Evolutionary conservation across 2,329 filamentous ascomycete species (phyloP).

Genomic region (Fusarium brevicatenulatum): DNA sequence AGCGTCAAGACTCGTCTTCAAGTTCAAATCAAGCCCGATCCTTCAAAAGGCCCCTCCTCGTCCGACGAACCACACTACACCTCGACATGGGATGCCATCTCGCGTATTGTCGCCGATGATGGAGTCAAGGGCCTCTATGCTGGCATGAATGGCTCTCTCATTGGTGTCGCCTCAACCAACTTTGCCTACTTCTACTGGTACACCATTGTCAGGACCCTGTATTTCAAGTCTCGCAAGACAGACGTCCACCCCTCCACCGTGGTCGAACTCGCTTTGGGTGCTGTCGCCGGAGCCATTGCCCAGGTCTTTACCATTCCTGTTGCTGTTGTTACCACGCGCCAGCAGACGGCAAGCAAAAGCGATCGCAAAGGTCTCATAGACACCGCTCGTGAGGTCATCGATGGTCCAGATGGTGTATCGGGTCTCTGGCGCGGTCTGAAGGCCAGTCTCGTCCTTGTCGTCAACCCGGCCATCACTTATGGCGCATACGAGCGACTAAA

Average conservation of each 20-base stretch:
- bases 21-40: constrained; percentile 81
- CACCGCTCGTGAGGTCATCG: constrained; percentile 87
- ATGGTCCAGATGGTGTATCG: constrained; percentile 87
- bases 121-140: constrained; percentile 86
- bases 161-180: constrained; percentile 96
- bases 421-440: constrained; percentile 96
- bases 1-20: constrained; percentile 97
- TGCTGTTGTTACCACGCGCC: constrained; percentile 92
- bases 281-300: constrained; percentile 87
- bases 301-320: constrained; percentile 98
- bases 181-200: constrained; percentile 99
- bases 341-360: constrained; percentile 88
- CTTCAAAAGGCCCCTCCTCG: constrained; percentile 56
- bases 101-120: constrained; percentile 83
- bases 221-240: constrained; percentile 69
- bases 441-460: constrained; percentile 92
- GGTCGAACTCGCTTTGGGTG: constrained; percentile 85
- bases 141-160: constrained; percentile 84
- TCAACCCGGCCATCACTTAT: constrained; percentile 98
- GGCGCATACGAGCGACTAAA: constrained; percentile 93
- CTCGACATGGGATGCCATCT: constrained; percentile 88
- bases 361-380: constrained; percentile 88
- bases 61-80: constrained; percentile 75
- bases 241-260: constrained; percentile 75
- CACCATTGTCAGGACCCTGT: constrained; percentile 84